Evolutionary conservation across 2,329 filamentous ascomycete species (phyloP).

Genomic region (Alternaria gansuensis): DNA sequence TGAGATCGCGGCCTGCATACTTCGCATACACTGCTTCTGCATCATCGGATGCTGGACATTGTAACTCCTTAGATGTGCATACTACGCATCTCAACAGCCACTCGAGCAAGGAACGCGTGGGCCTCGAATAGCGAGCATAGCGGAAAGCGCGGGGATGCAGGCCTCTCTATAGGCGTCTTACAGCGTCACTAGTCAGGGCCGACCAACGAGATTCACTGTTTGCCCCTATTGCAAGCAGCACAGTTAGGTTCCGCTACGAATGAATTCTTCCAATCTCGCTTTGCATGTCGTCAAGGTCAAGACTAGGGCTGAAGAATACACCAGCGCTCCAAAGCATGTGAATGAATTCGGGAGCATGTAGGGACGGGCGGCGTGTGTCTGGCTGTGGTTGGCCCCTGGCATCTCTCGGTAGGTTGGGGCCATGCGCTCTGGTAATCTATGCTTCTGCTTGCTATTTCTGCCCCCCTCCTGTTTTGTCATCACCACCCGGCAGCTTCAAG

Average conservation of each 20-base stretch:
- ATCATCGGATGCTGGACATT: no score
- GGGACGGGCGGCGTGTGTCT: not conserved
- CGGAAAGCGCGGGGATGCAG: conserved; percentile 4
- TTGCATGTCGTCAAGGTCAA: not conserved
- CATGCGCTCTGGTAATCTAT: not conserved
- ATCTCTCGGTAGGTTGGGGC: not conserved
- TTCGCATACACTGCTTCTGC: not conserved
- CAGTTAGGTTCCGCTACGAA: not conserved
- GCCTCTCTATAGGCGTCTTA: not conserved
- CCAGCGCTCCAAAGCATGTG: conserved; percentile 1
- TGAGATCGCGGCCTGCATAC: not conserved
- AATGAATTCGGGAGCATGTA: not conserved
- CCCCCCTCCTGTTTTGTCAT: not conserved
- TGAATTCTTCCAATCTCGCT: not conserved
- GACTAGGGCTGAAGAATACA: not conserved
- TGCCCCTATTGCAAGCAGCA: not conserved
- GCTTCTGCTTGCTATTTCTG: not conserved
- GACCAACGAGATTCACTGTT: not conserved
- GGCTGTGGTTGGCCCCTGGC: not conserved
- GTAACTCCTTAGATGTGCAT: not conserved
- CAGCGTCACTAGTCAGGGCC: not conserved
- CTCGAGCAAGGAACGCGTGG: conserved; percentile 9
- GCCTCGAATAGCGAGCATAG: not conserved
- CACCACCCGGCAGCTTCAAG: not conserved
- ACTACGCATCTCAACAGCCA: not conserved